Evolutionary conservation across 148 eudicot genomes (phyloP).

Genomic region (Selenicereus undatus): DNA sequence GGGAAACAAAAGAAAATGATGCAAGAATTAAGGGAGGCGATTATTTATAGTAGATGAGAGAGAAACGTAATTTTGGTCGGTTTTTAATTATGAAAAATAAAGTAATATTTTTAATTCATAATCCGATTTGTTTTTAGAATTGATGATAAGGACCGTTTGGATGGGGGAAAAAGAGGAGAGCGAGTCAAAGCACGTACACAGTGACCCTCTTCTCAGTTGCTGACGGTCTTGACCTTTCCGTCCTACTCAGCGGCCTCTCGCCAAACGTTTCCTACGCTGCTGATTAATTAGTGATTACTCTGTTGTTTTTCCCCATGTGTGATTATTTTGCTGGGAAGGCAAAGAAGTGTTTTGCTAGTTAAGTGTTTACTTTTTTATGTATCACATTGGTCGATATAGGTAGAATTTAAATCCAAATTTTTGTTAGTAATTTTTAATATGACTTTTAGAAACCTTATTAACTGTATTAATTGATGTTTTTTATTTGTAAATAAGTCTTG

Average conservation of each 20-base stretch:
- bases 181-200: not conserved
- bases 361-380: too few species aligned
- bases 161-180: not conserved
- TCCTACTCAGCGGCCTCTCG: not conserved
- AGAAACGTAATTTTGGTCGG: slow-evolving; percentile 3
- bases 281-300: too few species aligned
- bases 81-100: not conserved
- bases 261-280: not conserved
- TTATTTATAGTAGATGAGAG: slow-evolving; percentile 1
- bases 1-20: not conserved
- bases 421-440: too few species aligned
- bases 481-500: too few species aligned
- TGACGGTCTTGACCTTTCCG: not conserved
- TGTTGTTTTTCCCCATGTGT: not conserved
- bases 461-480: too few species aligned
- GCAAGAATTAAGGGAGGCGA: not conserved
- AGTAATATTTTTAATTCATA: too few species aligned
- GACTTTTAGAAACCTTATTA: too few species aligned
- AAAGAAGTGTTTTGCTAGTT: too few species aligned
- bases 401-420: too few species aligned
- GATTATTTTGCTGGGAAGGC: not conserved
- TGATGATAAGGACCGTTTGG: slow-evolving; percentile 8
- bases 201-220: not conserved
- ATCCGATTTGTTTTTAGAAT: not conserved
- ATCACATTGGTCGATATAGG: too few species aligned